Percentiles rank a stretch among this genome's conserved stretches.
These are phyloP conservation scores for Salisapilia sapeloensis DNA, from an alignment of 352 stramenopile species.

Conservation along the genomic window DNA sequence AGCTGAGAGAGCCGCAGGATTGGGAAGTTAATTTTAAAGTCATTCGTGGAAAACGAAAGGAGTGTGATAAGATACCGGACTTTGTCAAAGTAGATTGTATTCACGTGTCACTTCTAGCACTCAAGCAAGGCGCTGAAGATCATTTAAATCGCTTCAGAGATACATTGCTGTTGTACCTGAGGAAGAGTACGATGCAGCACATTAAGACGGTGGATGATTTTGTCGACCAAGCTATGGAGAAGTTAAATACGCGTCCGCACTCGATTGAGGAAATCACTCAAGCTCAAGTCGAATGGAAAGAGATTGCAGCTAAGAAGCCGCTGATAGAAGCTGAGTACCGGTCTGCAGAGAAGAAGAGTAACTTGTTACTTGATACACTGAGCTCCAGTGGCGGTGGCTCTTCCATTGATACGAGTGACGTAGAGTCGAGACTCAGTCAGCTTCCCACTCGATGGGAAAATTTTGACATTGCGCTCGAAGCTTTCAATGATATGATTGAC, in stretches of 20 bases:
- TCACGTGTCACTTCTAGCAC: conserved; percentile 62
- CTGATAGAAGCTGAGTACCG: conserved; percentile 35
- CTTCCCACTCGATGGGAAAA: conserved; percentile 84
- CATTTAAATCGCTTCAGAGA: conserved; percentile 78
- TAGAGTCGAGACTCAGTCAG: conserved; percentile 50
- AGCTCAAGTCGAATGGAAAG: conserved; percentile 84
- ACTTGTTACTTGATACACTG: conserved; percentile 42
- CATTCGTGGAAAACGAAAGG: conserved; percentile 79
- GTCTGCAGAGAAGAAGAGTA: conserved; percentile 76
- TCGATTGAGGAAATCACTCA: conserved; percentile 87
- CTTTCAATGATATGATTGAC: conserved; percentile 92
- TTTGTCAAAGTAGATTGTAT: conserved; percentile 86
- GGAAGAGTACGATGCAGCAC: conserved; percentile 59
- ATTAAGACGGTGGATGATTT: conserved; percentile 81
- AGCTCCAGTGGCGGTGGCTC: conserved; percentile 5
- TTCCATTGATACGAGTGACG: conserved; percentile 57
- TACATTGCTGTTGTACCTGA: conserved; percentile 64
- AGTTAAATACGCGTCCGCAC: conserved; percentile 72
- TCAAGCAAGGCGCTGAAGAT: conserved; percentile 82
- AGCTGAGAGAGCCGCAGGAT: conserved; percentile 43
- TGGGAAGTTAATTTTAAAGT: conserved; percentile 87
- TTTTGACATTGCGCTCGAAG: conserved; percentile 88
- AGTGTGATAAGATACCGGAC: conserved; percentile 86
- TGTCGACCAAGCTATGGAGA: conserved; percentile 77
- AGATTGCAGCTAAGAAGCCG: conserved; percentile 51